Evolutionary conservation across 352 stramenopile genomes (phyloP).

Genomic region (Ochromonadaceae sp.): DNA sequence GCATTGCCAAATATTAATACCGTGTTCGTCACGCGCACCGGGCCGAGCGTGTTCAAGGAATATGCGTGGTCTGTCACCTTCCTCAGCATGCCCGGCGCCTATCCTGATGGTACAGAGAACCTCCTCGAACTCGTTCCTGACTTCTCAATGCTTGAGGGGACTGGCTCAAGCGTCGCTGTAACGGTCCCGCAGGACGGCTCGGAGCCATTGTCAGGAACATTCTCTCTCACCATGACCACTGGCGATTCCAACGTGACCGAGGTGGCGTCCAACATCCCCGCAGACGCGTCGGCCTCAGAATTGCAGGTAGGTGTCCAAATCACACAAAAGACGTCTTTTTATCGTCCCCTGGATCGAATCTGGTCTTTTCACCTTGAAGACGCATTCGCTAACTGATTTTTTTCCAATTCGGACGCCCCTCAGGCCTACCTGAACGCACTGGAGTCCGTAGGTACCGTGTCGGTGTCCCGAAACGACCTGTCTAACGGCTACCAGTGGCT

Average conservation of each 20-base stretch:
- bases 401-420: no score
- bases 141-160: constrained; percentile 5
- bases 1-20: constrained; percentile 75
- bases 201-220: constrained; percentile 22
- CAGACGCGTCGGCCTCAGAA: constrained; percentile 19
- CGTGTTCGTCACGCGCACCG: constrained; percentile 57
- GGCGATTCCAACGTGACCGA: constrained; percentile 1
- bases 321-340: no score
- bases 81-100: constrained; percentile 69
- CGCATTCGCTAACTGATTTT: no score
- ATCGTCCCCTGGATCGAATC: no score
- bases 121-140: constrained; percentile 1
- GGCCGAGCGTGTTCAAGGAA: constrained; percentile 56
- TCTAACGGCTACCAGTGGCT: constrained; percentile 16
- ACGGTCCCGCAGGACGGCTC: not conserved
- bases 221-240: constrained; percentile 20
- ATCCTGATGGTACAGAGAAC: constrained; percentile 38
- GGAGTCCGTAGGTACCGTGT: constrained; percentile 34
- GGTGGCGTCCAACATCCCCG: constrained; percentile 14
- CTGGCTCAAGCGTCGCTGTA: constrained; percentile 5
- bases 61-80: constrained; percentile 88
- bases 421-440: constrained; percentile 36
- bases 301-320: no score
- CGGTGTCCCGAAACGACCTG: constrained; percentile 32
- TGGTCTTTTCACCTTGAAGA: no score